These are phyloP conservation scores for sorghum (Sorghum bicolor) DNA, from an alignment of 176 grass and related monocot species.

Conservation along the genomic window DNA sequence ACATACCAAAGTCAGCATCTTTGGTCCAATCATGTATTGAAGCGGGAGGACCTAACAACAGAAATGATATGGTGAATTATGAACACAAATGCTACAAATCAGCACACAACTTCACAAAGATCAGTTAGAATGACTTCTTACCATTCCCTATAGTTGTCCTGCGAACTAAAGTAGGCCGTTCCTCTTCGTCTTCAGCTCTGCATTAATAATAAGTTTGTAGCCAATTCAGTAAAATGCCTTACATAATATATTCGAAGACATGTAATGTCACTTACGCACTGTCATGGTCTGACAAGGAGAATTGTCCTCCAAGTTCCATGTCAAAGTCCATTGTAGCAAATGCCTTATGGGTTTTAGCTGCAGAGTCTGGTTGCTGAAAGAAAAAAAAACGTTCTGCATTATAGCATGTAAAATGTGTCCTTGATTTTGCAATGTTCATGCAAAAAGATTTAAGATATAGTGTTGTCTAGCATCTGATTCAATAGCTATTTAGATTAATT, in stretches of 20 bases:
- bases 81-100: background rate
- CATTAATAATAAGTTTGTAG: constrained; percentile 7
- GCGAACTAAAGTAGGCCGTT: constrained; percentile 44
- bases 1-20: constrained; percentile 55
- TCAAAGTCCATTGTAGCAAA: constrained; percentile 74
- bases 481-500: background rate
- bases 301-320: constrained; percentile 51
- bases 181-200: constrained; percentile 85
- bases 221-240: background rate
- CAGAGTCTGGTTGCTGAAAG: constrained; percentile 68
- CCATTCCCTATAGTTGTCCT: constrained; percentile 78
- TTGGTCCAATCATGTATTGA: constrained; percentile 84
- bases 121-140: constrained; percentile 27
- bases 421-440: background rate
- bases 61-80: background rate
- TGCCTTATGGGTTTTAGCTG: constrained; percentile 45
- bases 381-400: background rate
- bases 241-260: constrained; percentile 17
- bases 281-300: constrained; percentile 68
- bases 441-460: background rate
- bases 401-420: background rate
- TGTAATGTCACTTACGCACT: constrained; percentile 50
- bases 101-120: constrained; percentile 6
- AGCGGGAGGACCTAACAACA: constrained; percentile 67
- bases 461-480: background rate